phyloP scores from a whole-genome alignment of 2,329 filamentous ascomycete genomes.

The Fusarium algeriense region DNA sequence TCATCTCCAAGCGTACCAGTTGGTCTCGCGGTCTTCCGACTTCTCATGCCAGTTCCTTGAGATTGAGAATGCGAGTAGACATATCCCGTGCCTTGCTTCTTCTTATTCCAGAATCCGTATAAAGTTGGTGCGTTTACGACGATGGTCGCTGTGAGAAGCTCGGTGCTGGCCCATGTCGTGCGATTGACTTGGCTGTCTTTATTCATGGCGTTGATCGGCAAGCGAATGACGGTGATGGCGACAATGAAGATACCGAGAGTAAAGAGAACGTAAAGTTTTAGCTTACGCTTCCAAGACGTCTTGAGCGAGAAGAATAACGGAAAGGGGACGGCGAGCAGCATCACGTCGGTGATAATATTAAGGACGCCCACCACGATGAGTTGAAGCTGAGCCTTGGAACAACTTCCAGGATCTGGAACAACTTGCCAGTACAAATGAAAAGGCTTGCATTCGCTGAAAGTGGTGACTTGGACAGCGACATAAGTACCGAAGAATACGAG shows the following conservation, averaged over 20 bases:
- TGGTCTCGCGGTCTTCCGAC: neutral
- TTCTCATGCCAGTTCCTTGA: neutral
- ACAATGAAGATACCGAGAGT: constrained; percentile 56
- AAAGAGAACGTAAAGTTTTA: constrained; percentile 51
- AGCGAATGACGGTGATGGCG: constrained; percentile 54
- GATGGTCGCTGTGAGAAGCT: constrained; percentile 50
- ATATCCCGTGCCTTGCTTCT: neutral
- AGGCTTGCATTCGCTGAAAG: constrained; percentile 35
- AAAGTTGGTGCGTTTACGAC: constrained; percentile 56
- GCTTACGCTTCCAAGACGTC: constrained; percentile 48
- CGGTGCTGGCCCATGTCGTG: constrained; percentile 55
- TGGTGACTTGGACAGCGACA: constrained; percentile 26
- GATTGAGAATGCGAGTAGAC: neutral
- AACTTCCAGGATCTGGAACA: constrained; percentile 31
- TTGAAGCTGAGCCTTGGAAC: constrained; percentile 35
- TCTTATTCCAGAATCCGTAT: constrained; percentile 52
- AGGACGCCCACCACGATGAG: constrained; percentile 40
- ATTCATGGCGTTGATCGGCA: constrained; percentile 53
- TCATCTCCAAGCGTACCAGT: neutral
- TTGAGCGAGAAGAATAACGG: constrained; percentile 47
- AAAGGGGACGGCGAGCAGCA: constrained; percentile 45
- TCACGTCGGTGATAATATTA: constrained; percentile 48
- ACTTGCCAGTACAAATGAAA: constrained; percentile 41
- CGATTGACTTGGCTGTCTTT: constrained; percentile 53
- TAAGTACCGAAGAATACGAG: constrained; percentile 34